Evolutionary conservation across 306 rosid genomes (phyloP).

Genomic region (Cucurbita argyrosperma): DNA sequence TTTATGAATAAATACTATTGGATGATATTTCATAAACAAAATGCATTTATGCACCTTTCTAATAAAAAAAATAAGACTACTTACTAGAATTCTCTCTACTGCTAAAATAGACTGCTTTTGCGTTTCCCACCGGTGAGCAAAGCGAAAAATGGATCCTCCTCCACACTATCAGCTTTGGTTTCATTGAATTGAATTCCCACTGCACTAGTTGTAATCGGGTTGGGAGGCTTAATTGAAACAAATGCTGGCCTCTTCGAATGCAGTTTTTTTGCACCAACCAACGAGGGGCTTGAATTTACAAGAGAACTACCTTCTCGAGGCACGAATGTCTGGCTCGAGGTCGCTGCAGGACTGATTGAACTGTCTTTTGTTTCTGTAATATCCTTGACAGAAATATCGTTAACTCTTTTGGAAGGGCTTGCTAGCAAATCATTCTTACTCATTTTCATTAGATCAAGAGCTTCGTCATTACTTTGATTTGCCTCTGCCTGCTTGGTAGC

Average conservation of each 20-base stretch:
- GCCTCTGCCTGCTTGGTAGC: conserved; percentile 1
- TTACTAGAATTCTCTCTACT: background rate
- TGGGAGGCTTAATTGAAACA: conserved; percentile 37
- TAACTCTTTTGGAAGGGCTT: background rate
- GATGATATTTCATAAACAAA: background rate
- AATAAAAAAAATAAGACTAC: background rate
- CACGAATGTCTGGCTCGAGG: conserved; percentile 7
- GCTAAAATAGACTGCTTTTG: conserved; percentile 33
- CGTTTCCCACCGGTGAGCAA: conserved; percentile 28
- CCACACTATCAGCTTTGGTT: conserved; percentile 9
- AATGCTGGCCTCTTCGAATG: conserved; percentile 46
- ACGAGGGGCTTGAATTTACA: conserved; percentile 12
- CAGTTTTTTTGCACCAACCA: conserved; percentile 9
- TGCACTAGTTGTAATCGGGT: background rate
- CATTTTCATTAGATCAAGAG: conserved; percentile 5
- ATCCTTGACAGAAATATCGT: background rate
- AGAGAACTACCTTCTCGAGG: conserved; percentile 11
- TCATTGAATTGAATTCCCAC: conserved; percentile 14
- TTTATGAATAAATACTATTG: background rate
- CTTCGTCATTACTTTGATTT: conserved; percentile 1
- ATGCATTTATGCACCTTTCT: background rate
- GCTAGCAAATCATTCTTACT: conserved; percentile 13
- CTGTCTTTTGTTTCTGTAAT: conserved; percentile 11
- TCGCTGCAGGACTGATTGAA: conserved; percentile 1
- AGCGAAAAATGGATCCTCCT: conserved; percentile 30